A percentile compares a stretch with the other conserved stretches of the same genome.
Evolutionary conservation across 768 basidiomycete species (phyloP).

Genomic region (Rhodocollybia butyracea): DNA sequence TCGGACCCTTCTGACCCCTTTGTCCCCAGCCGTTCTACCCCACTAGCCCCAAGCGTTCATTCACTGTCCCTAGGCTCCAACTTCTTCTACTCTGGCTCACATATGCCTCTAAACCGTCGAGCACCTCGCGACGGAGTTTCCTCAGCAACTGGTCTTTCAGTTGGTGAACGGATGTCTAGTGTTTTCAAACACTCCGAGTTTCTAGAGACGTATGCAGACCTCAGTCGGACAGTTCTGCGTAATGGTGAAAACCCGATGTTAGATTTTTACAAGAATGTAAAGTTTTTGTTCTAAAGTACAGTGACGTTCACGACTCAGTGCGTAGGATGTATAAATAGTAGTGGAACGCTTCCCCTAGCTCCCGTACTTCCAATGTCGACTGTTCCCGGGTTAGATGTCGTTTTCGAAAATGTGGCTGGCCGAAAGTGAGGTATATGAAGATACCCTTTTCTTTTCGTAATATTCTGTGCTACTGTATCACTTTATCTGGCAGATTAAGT

Average conservation of each 20-base stretch:
- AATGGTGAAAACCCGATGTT: constrained; percentile 90
- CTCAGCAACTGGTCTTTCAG: constrained; percentile 72
- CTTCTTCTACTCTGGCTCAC: constrained; percentile 76
- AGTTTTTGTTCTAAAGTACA: constrained; percentile 81
- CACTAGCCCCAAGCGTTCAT: constrained; percentile 47
- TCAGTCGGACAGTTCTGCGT: constrained; percentile 62
- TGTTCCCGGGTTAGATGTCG: constrained; percentile 64
- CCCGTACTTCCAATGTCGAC: constrained; percentile 59
- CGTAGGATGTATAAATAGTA: constrained; percentile 88
- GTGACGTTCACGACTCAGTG: too few species aligned
- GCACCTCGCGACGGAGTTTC: constrained; percentile 66
- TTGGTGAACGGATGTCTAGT: constrained; percentile 77
- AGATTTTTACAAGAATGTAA: constrained; percentile 90
- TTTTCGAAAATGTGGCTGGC: constrained; percentile 84
- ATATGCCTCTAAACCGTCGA: constrained; percentile 53
- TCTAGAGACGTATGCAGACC: constrained; percentile 78
- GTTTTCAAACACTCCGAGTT: constrained; percentile 91
- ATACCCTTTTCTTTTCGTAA: constrained; percentile 53
- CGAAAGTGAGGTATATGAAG: constrained; percentile 84
- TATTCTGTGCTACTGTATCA: constrained; percentile 38
- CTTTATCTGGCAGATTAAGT: too few species aligned
- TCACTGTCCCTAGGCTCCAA: constrained; percentile 50
- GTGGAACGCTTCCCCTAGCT: constrained; percentile 79
- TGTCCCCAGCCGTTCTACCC: constrained; percentile 43
- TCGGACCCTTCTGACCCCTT: too few species aligned